These are phyloP conservation scores for Lipomyces oligophaga DNA, from an alignment of 805 yeast genomes.

Conservation along the genomic window DNA sequence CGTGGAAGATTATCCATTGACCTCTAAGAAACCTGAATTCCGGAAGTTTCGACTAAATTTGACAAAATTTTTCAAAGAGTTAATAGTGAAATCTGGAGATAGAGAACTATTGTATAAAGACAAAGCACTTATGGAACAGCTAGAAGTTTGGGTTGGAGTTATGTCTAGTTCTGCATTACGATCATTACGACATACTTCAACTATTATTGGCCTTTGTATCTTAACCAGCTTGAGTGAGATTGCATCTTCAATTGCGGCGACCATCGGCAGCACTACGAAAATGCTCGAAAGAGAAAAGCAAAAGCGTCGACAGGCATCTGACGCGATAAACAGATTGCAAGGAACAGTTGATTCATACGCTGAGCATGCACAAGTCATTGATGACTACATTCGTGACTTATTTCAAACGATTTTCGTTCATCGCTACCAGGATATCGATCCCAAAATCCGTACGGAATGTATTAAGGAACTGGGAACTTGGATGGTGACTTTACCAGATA, in stretches of 20 bases:
- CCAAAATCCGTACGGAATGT: constrained; percentile 66
- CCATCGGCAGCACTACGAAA: constrained; percentile 41
- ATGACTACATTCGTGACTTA: constrained; percentile 60
- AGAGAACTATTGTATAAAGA: constrained; percentile 53
- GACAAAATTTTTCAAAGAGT: constrained; percentile 50
- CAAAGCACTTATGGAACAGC: constrained; percentile 46
- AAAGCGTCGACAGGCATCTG: constrained; percentile 34
- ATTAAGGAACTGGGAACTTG: constrained; percentile 60
- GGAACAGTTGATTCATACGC: constrained; percentile 49
- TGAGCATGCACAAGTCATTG: constrained; percentile 50
- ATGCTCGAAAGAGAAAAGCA: constrained; percentile 39
- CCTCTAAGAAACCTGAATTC: constrained; percentile 47
- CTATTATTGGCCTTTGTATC: constrained; percentile 55
- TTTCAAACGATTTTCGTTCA: constrained; percentile 65
- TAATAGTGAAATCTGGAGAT: constrained; percentile 56
- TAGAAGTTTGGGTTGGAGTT: constrained; percentile 72
- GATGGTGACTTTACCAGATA: constrained; percentile 68
- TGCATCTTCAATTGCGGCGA: constrained; percentile 39
- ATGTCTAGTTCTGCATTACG: constrained; percentile 67
- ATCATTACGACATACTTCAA: constrained; percentile 65
- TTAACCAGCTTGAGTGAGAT: constrained; percentile 58
- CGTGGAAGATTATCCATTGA: constrained; percentile 69
- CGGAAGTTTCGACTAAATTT: constrained; percentile 54
- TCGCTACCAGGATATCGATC: constrained; percentile 77
- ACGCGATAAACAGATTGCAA: constrained; percentile 37